Evolutionary conservation across 2,329 filamentous ascomycete species (phyloP).

Genomic region (Chaetomium sp.): DNA sequence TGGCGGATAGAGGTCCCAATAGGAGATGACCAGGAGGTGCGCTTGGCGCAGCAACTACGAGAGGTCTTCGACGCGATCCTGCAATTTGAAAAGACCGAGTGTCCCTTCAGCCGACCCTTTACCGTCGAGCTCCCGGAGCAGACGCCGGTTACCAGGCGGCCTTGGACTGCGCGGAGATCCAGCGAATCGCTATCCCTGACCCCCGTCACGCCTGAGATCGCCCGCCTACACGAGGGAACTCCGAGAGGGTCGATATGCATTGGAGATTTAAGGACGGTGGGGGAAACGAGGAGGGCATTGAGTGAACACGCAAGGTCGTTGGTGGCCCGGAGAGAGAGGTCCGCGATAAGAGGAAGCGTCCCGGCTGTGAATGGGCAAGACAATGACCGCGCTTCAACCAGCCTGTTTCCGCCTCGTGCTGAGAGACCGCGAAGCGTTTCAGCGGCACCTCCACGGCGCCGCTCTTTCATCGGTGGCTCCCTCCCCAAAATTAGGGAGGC

Average conservation of each 20-base stretch:
- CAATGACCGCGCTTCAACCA: neutral
- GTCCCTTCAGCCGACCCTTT: slow-evolving; percentile 80
- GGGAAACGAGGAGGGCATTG: slow-evolving; percentile 4
- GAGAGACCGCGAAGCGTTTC: neutral
- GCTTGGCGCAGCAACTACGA: slow-evolving; percentile 67
- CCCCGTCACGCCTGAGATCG: slow-evolving; percentile 34
- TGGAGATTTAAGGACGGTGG: slow-evolving; percentile 19
- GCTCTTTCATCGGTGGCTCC: slow-evolving; percentile 43
- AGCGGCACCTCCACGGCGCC: slow-evolving; percentile 36
- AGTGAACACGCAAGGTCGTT: slow-evolving; percentile 16
- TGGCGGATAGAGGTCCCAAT: slow-evolving; percentile 87
- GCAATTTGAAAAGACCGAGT: slow-evolving; percentile 84
- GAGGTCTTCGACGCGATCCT: slow-evolving; percentile 70
- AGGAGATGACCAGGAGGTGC: slow-evolving; percentile 62
- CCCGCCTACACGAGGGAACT: slow-evolving; percentile 28
- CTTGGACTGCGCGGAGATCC: slow-evolving; percentile 58
- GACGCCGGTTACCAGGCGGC: slow-evolving; percentile 65
- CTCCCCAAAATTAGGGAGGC: slow-evolving; percentile 38
- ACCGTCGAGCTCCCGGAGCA: slow-evolving; percentile 72
- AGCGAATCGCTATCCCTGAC: slow-evolving; percentile 36
- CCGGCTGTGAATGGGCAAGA: neutral
- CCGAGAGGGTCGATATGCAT: slow-evolving; percentile 26
- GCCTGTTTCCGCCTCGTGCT: neutral
- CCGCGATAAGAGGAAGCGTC: neutral
- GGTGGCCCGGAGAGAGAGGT: slow-evolving; percentile 14